phyloP scores from a whole-genome alignment of 164 flowering plant species.

The Stephania yunnanensis region DNA sequence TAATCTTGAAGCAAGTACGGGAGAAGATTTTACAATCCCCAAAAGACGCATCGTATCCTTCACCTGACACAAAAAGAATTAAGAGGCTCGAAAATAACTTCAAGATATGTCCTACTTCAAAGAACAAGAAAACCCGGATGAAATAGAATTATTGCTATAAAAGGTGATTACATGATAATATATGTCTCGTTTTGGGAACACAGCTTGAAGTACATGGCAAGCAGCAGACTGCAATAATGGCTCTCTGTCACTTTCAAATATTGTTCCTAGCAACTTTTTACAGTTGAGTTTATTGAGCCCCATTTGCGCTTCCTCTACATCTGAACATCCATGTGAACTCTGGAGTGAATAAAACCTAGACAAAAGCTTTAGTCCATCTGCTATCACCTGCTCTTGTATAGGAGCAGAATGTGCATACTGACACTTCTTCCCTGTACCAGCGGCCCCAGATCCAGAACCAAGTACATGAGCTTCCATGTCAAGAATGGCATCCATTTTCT shows the following conservation, averaged over 20 bases:
- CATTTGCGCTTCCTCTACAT: constrained; percentile 45
- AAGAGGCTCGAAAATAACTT: neutral
- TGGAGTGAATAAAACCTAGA: constrained; percentile 56
- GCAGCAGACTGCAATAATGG: constrained; percentile 85
- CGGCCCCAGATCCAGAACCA: constrained; percentile 48
- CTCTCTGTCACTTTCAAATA: constrained; percentile 91
- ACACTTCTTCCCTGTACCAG: constrained; percentile 56
- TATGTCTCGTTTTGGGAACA: constrained; percentile 70
- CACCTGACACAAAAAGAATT: constrained; percentile 37
- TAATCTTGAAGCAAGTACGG: constrained; percentile 65
- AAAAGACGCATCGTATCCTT: constrained; percentile 90
- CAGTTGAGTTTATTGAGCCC: constrained; percentile 66
- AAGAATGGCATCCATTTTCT: constrained; percentile 87
- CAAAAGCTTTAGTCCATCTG: constrained; percentile 84
- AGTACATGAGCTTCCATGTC: constrained; percentile 91
- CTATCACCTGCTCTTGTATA: constrained; percentile 83
- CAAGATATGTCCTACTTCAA: neutral
- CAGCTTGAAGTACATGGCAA: constrained; percentile 75
- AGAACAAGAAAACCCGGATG: neutral
- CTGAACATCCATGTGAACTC: constrained; percentile 36
- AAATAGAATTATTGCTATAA: neutral
- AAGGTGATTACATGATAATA: constrained; percentile 60
- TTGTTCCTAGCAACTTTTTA: constrained; percentile 58
- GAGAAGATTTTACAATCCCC: constrained; percentile 76
- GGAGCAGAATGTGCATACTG: constrained; percentile 60